A percentile compares a stretch with the other conserved stretches of the same genome.
phyloP scores from a whole-genome alignment of 345 rosid genomes.

The Eucalyptus sp. region DNA sequence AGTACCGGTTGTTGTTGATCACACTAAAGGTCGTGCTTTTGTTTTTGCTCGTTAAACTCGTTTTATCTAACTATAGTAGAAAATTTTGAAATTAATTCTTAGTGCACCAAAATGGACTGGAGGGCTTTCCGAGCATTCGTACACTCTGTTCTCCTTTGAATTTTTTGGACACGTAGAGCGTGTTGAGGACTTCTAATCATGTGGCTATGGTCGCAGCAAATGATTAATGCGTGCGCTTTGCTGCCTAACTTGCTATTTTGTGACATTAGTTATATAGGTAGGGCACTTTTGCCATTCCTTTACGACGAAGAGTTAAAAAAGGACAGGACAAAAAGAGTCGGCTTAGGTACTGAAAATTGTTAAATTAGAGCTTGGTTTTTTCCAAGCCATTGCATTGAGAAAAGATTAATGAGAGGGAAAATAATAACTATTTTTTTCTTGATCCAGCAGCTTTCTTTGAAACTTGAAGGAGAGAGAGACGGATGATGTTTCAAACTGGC shows the following conservation, averaged over 20 bases:
- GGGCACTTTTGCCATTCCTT: background rate
- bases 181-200: background rate
- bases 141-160: background rate
- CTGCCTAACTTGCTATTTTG: background rate
- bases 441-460: background rate
- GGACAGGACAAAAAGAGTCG: background rate
- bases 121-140: background rate
- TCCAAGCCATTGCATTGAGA: background rate
- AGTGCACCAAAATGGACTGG: background rate
- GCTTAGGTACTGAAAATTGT: background rate
- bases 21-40: background rate
- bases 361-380: background rate
- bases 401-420: background rate
- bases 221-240: background rate
- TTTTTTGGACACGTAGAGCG: background rate
- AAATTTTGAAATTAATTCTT: background rate
- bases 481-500: background rate
- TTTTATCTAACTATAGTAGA: background rate
- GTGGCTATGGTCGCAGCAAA: background rate
- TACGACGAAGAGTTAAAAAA: background rate
- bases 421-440: background rate
- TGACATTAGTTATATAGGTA: background rate
- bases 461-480: background rate
- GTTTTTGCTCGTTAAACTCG: background rate
- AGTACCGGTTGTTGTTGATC: background rate